Conservation (phyloP, 805 yeast species). For the Debaryomyces castellii region DNA sequence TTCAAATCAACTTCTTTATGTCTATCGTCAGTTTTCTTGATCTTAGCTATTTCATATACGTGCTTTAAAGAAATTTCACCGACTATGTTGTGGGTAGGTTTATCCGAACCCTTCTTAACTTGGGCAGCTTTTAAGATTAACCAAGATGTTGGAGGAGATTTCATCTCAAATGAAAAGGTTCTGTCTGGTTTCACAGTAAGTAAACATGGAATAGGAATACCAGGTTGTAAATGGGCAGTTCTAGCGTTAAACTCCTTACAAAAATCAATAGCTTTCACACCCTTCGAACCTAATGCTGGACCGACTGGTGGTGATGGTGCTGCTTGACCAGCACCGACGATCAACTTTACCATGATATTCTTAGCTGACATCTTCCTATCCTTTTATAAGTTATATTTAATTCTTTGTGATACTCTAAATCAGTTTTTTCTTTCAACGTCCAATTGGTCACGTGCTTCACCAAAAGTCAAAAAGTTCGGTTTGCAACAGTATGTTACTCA, state of each 20-base stretch:
- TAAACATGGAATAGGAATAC: slow-evolving; percentile 85
- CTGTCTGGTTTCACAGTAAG: slow-evolving; percentile 91
- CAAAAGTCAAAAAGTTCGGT: not conserved
- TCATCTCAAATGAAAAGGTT: slow-evolving; percentile 79
- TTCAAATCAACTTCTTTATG: slow-evolving; percentile 71
- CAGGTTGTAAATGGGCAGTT: slow-evolving; percentile 83
- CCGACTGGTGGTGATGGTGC: slow-evolving; percentile 99
- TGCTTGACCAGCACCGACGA: slow-evolving; percentile 97
- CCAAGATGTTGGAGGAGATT: slow-evolving; percentile 90
- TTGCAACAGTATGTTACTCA: not conserved
- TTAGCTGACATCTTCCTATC: slow-evolving; percentile 33
- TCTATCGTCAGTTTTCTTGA: slow-evolving; percentile 82
- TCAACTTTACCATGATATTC: slow-evolving; percentile 75
- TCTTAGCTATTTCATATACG: slow-evolving; percentile 90
- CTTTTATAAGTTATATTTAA: not conserved
- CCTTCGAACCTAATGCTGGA: slow-evolving; percentile 97
- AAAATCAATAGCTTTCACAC: slow-evolving; percentile 97
- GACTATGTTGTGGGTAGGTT: slow-evolving; percentile 56
- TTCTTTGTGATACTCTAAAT: not conserved
- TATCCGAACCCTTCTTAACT: slow-evolving; percentile 73
- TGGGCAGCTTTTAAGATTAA: slow-evolving; percentile 80
- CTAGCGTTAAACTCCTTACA: slow-evolving; percentile 98
- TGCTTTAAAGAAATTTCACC: slow-evolving; percentile 82
- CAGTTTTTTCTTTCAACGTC: not conserved
- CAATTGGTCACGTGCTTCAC: not conserved